phyloP scores from a whole-genome alignment of 108 stramenopile genomes.

The Aurantiochytrium sp. region DNA sequence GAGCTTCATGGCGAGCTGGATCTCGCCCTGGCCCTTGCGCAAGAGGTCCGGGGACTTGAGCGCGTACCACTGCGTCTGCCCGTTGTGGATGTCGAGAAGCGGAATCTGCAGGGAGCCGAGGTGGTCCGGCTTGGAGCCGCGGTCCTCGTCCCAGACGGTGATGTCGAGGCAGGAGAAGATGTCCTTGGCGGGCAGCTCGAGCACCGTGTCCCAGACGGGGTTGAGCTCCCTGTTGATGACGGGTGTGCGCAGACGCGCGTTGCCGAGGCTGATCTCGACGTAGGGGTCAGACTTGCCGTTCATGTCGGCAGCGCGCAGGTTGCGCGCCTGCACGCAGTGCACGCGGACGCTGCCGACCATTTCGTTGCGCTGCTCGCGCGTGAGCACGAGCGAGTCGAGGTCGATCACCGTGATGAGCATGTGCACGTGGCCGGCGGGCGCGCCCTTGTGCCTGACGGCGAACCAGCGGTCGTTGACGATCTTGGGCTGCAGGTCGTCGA shows the following conservation, averaged over 20 bases:
- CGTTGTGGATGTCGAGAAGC: neutral
- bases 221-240: neutral
- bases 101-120: neutral
- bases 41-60: neutral
- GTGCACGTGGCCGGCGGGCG: neutral
- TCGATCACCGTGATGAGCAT: neutral
- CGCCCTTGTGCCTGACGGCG: neutral
- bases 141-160: neutral
- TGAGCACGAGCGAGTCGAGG: neutral
- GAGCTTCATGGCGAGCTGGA: neutral
- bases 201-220: neutral
- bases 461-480: slow-evolving; percentile 19
- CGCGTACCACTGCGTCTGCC: neutral
- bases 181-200: neutral
- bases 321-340: neutral
- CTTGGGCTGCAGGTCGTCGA: neutral
- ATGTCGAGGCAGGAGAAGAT: neutral
- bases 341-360: neutral
- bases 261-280: neutral
- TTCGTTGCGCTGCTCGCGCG: neutral
- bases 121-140: neutral
- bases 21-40: neutral
- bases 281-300: neutral
- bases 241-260: neutral
- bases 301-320: neutral